Conservation (phyloP, 306 rosid genomes). For the Phaseolus lunatus region DNA sequence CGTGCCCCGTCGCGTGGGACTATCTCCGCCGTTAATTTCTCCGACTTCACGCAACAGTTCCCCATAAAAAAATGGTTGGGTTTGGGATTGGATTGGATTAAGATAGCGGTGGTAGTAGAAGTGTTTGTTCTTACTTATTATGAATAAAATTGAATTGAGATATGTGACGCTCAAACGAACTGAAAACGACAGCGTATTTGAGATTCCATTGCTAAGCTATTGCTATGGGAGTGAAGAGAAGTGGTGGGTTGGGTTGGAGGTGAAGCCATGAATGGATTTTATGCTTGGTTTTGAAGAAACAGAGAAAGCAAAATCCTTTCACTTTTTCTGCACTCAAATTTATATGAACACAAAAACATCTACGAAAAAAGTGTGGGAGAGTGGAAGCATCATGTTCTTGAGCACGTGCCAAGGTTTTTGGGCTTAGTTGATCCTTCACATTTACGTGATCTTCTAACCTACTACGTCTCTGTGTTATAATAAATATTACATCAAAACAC, state of each 20-base stretch:
- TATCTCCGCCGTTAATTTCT: conserved; percentile 77
- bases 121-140: not conserved
- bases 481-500: too few relatives aligned
- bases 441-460: not conserved
- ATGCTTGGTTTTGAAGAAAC: conserved; percentile 42
- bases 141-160: not conserved
- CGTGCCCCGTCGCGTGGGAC: conserved; percentile 68
- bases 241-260: conserved; percentile 19
- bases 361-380: not conserved
- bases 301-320: not conserved
- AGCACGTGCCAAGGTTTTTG: not conserved
- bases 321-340: not conserved
- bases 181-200: conserved; percentile 48
- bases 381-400: not conserved
- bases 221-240: not conserved
- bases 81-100: conserved; percentile 28
- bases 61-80: conserved; percentile 53
- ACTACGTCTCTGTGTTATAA: not conserved
- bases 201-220: conserved; percentile 18
- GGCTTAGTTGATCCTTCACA: not conserved
- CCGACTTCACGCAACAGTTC: conserved; percentile 60
- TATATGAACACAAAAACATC: too few relatives aligned
- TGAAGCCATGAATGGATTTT: conserved; percentile 35
- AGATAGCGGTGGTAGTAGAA: not conserved
- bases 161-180: conserved; percentile 40